A percentile compares a stretch with the other conserved stretches of the same genome.
phyloP scores from a whole-genome alignment of 495 filamentous ascomycete genomes.

The Hypoxylon cercidicola region DNA sequence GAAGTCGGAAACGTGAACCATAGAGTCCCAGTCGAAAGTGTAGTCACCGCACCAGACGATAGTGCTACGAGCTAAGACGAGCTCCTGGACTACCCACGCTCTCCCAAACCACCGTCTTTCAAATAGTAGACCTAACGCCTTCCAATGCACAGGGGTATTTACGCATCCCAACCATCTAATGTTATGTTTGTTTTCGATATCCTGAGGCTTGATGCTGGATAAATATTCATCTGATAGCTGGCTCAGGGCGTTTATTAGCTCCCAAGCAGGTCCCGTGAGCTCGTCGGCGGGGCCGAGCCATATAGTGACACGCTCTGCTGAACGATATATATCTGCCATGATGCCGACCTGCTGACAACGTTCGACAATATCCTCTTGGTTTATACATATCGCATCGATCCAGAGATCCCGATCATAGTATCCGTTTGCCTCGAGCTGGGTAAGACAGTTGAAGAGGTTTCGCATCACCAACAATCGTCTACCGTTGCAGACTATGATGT shows the following conservation, averaged over 20 bases:
- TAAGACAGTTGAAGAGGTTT: constrained; percentile 39
- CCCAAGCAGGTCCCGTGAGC: constrained; percentile 21
- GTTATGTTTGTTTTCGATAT: constrained; percentile 9
- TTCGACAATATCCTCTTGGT: constrained; percentile 38
- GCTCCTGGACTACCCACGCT: constrained; percentile 42
- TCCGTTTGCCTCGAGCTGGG: constrained; percentile 22
- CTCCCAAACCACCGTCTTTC: constrained; percentile 37
- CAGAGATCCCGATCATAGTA: constrained; percentile 24
- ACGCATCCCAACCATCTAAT: neutral
- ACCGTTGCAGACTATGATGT: constrained; percentile 16
- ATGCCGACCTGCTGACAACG: constrained; percentile 39
- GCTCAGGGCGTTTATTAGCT: constrained; percentile 20
- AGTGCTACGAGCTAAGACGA: constrained; percentile 25
- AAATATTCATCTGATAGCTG: constrained; percentile 9
- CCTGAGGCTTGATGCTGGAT: constrained; percentile 1
- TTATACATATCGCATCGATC: constrained; percentile 45
- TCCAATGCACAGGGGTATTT: constrained; percentile 30
- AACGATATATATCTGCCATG: constrained; percentile 40
- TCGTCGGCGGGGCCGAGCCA: constrained; percentile 41
- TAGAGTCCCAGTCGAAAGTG: constrained; percentile 28
- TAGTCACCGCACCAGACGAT: constrained; percentile 31
- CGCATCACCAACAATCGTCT: constrained; percentile 19
- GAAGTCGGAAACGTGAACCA: constrained; percentile 26
- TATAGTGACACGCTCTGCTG: constrained; percentile 33
- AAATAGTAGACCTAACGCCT: constrained; percentile 32